Evolutionary conservation across 345 rosid species (phyloP), one percentile per base, ranked within the genome.

Genomic region (Angophora floribunda): DNA sequence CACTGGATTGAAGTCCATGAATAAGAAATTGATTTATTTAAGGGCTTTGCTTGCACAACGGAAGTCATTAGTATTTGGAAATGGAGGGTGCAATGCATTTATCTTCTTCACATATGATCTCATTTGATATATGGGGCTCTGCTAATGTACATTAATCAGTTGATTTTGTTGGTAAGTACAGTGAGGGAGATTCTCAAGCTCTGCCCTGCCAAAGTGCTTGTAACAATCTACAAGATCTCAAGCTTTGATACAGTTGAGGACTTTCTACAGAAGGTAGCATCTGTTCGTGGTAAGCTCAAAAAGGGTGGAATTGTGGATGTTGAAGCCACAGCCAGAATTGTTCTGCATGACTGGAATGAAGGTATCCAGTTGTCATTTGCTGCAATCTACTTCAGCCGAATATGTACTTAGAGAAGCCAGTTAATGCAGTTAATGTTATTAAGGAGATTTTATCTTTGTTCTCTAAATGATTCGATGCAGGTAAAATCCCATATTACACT

Each of bases 281-380:
- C 95, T 32, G 96, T 96, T 5, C 95, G 99, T 90, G 99, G 99
- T 52, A 95, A 94, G 93, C 99, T 98, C 21, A 98, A 96, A 89
- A 98, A 98, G 93, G 99, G 99, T 90, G 99, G 99, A 89, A 87
- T 96, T 85, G 95, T 95, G 86, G 99, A 98, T 90, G 95, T 93
- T 75, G 97, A 97, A 17, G 95, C 99, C 87, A 94, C 98, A 85
- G 98, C 99, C 19, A 95, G 96, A 91, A 94, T 97, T 87, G 94
- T 97, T 89, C 93, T 98, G 92, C 99, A 93, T 85, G 98, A 97
- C 92, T 97, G 98, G 99, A 97, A 96, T 90, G 96, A 95, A 88
- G 99, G 98, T 96, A 92, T 53, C 89, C 86, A 49, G 84, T 67
- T 89, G 28, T 85, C 51, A 36, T 45, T 65, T 17, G n/a, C 36